Evolutionary conservation across 2,329 filamentous ascomycete species (phyloP).

Genomic region (Polytolypa hystricis): DNA sequence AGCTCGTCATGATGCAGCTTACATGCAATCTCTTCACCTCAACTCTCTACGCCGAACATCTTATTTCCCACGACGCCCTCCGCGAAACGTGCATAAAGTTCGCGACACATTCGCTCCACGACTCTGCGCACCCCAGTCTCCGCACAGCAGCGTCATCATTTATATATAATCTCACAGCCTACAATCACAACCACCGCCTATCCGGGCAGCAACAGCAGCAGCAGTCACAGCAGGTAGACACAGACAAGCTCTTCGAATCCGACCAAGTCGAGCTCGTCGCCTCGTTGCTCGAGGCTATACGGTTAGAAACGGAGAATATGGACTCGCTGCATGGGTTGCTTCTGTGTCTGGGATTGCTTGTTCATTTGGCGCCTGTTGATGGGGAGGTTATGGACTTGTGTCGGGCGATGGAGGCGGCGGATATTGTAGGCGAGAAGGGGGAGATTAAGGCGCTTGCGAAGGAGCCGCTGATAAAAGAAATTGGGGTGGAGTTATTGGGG

Average conservation of each 20-base stretch:
- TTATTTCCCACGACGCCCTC: slow-evolving; percentile 44
- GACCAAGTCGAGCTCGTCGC: slow-evolving; percentile 75
- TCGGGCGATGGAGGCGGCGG: slow-evolving; percentile 61
- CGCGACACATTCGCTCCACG: slow-evolving; percentile 66
- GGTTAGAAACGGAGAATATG: slow-evolving; percentile 38
- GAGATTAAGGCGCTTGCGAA: slow-evolving; percentile 45
- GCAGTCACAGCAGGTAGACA: too few species aligned
- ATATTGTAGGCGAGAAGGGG: slow-evolving; percentile 45
- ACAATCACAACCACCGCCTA: slow-evolving; percentile 55
- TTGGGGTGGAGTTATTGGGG: slow-evolving; percentile 34
- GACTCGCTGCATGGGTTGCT: slow-evolving; percentile 71
- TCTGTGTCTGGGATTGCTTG: slow-evolving; percentile 62
- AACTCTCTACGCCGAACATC: slow-evolving; percentile 55
- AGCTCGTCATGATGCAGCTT: slow-evolving; percentile 73
- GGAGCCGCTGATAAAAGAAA: slow-evolving; percentile 46
- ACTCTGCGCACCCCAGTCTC: slow-evolving; percentile 63
- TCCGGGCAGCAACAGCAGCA: slow-evolving; percentile 41
- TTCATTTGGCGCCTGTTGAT: slow-evolving; percentile 57
- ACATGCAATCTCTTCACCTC: slow-evolving; percentile 76
- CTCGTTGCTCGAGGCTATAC: slow-evolving; percentile 64
- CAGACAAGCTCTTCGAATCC: slow-evolving; percentile 53
- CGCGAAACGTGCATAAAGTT: slow-evolving; percentile 54
- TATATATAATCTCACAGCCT: slow-evolving; percentile 67
- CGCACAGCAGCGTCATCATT: slow-evolving; percentile 73
- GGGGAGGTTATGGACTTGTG: slow-evolving; percentile 75